Percentiles rank a stretch among this genome's conserved stretches.
Evolutionary conservation across 2,329 filamentous ascomycete species (phyloP).

Genomic region (Trichoderma aggressivum): DNA sequence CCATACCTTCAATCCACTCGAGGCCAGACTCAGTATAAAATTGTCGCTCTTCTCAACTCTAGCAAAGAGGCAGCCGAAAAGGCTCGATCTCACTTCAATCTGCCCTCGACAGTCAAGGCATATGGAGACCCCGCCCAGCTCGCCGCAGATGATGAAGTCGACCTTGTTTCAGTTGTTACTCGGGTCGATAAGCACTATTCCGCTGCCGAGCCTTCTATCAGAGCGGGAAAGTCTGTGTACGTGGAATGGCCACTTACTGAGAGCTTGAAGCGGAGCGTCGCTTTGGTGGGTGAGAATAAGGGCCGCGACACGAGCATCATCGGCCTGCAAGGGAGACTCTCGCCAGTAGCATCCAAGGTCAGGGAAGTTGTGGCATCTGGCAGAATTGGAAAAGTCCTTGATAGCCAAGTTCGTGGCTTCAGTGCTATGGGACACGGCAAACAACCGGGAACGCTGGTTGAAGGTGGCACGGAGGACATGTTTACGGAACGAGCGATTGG

Average conservation of each 20-base stretch:
- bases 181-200: not conserved
- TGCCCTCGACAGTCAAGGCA: not conserved
- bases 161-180: slow-evolving; percentile 5
- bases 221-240: slow-evolving; percentile 1
- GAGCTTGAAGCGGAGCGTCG: not conserved
- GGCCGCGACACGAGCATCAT: slow-evolving; percentile 3
- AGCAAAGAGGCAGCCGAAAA: slow-evolving; percentile 2
- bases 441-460: not conserved
- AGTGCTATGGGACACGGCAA: not conserved
- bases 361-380: not conserved
- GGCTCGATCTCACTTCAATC: slow-evolving; percentile 8
- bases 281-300: not conserved
- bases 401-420: slow-evolving; percentile 5
- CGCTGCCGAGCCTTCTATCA: not conserved
- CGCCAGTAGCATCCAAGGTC: not conserved
- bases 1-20: slow-evolving; percentile 2
- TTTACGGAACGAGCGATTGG: not conserved
- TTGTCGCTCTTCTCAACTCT: slow-evolving; percentile 10
- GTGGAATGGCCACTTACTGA: slow-evolving; percentile 9
- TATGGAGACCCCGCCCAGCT: slow-evolving; percentile 1
- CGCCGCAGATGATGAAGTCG: slow-evolving; percentile 8
- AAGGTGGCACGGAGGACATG: not conserved
- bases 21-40: slow-evolving; percentile 5
- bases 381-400: not conserved
- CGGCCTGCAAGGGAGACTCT: not conserved